Evolutionary conservation across 352 stramenopile species (phyloP), one percentile per base, ranked within the genome.

Genomic region (Pythium guiyangense): DNA sequence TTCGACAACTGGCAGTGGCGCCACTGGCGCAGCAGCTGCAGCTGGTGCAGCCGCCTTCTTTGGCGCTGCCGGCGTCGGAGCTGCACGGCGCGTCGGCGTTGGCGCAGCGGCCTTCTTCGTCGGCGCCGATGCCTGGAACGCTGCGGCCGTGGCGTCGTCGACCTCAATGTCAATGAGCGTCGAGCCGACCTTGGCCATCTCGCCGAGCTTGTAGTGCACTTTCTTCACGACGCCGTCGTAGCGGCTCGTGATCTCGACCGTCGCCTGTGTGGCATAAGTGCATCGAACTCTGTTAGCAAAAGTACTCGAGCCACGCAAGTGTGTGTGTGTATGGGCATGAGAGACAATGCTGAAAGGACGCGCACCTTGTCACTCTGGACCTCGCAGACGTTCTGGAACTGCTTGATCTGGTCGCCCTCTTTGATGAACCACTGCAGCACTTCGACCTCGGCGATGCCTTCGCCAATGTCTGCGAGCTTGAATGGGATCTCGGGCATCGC

Each of bases 401-500:
- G 88, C 59, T 94, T 86, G 35, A 98, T 74, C 20, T 62, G 54
- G 52, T 98, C 90, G 44, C 94, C 94, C 47, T 84, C 77, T 56
- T 96, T 88, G 49, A 99, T 90, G 61, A 98, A 99, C 96, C 95
- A 99, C 75, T 99, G 92, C 49, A 99, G 77, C 25, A 99, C 66
- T 76, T 99, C 96, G 49, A 99, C 97, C 71, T 99, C 97, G 26
- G 92, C 88, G 70, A 99, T 99, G 18, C 97, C 97, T 68, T 99
- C 97, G 54, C 97, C 97, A 71, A 99, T 99, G 68, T 99, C 97
- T 6, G 94, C 91, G 12, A 97, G 69, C 63, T 94, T 94, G 74
- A 97, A 97, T 6, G 81, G 79, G 63, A 94, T 84, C 65, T 92
- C 79, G 4, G 81, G 84, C 37, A 91, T 70, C n/a, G 65, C 62